phyloP scores from a whole-genome alignment of 176 grass and related monocot genomes.

The Cocos nucifera region DNA sequence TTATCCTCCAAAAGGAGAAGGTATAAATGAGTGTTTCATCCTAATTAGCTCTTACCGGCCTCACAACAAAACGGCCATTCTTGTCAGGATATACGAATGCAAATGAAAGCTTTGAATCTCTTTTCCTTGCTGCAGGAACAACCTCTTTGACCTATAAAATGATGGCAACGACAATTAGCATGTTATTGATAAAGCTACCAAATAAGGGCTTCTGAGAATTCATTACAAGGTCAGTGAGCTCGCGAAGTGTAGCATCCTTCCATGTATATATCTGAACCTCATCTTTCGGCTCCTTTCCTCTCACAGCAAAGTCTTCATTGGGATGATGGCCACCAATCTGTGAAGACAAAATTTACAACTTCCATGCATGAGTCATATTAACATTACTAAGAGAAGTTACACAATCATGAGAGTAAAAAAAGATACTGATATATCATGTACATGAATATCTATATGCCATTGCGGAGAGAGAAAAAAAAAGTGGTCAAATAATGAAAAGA shows the following conservation, averaged over 20 bases:
- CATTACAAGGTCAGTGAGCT: constrained; percentile 89
- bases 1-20: too few species aligned
- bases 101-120: constrained; percentile 87
- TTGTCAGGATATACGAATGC: constrained; percentile 90
- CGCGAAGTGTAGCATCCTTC: constrained; percentile 87
- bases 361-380: too few species aligned
- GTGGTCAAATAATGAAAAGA: too few species aligned
- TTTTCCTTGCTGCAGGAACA: constrained; percentile 79
- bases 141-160: constrained; percentile 89
- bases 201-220: background rate
- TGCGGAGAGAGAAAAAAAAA: too few species aligned
- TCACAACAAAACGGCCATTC: constrained; percentile 83
- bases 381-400: too few species aligned
- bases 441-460: too few species aligned
- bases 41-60: constrained; percentile 33
- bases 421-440: too few species aligned
- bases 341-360: background rate
- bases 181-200: background rate
- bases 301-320: constrained; percentile 80
- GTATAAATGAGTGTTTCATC: too few species aligned
- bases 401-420: too few species aligned
- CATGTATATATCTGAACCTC: constrained; percentile 99
- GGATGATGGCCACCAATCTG: constrained; percentile 70
- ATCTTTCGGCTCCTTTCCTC: constrained; percentile 97
- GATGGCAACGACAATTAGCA: background rate